Evolutionary conservation across 2,329 filamentous ascomycete species (phyloP), one percentile per base, ranked within the genome.

Genomic region (Trichoderma lentiforme): DNA sequence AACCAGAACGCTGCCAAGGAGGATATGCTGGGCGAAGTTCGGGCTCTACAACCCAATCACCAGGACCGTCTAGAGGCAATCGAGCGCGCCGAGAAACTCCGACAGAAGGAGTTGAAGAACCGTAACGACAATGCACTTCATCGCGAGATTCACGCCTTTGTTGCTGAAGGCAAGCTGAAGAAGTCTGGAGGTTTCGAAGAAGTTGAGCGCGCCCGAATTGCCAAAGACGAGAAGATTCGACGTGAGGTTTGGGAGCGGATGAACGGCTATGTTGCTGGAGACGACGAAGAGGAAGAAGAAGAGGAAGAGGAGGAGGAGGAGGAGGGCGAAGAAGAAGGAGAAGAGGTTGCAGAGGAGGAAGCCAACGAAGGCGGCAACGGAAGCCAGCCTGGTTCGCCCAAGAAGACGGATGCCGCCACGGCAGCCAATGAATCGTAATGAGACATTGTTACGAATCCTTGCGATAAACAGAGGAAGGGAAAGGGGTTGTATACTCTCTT

Each of bases 101-200:
- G 96, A 26, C 93, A 96, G 81, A 94, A 93, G 79, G 96, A 99
- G 79, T 87, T 99, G 1, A 92, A 93, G 79, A 91, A 85, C 74
- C 89, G 96, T 3, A 86, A 86, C 30, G 93, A 91, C 43, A 93
- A 93, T 76, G 86, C 87, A 34, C 91, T 99, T 78, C 93, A 93
- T 80, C 93, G 93, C 76, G 96, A 99, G 81, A 88, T 99, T 9
- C 89, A 90, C 18, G 87, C 83, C 36, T 99, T 98, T 79, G 95
- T 98, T 1, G 88, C 93, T 74, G 93, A 97, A 78, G 94, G 94
- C 72, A 96, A 93, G 81, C 84, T 99, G 75, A 98, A 97, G 87
- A 98, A 98, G 87, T 95, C 92, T 15, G 96, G 96, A 53, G 96
- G 96, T 0, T 91, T 97, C 64, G 96, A 98, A 80, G 96, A 99